These are phyloP conservation scores for Zalaria sp. DNA, from an alignment of 2,329 filamentous ascomycete species.

Conservation along the genomic window DNA sequence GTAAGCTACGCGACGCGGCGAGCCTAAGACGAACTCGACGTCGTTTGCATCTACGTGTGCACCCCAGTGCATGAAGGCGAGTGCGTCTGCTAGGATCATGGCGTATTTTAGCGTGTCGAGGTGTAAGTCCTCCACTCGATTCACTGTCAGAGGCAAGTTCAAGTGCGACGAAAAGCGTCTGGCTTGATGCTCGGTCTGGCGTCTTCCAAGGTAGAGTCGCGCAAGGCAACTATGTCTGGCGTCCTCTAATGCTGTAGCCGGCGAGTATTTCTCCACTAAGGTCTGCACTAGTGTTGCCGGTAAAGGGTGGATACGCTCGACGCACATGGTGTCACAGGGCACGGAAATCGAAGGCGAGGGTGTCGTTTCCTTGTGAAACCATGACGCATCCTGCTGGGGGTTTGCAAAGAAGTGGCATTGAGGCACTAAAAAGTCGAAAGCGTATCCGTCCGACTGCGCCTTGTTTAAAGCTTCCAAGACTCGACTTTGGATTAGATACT, in stretches of 20 bases:
- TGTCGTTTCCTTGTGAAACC: neutral
- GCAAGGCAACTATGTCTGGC: constrained; percentile 26
- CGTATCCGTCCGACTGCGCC: neutral
- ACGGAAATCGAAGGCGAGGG: neutral
- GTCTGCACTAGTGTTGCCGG: constrained; percentile 1
- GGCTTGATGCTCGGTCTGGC: constrained; percentile 5
- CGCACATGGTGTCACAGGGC: constrained; percentile 1
- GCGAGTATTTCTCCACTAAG: constrained; percentile 6
- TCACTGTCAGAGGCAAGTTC: constrained; percentile 35
- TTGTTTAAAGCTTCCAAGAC: neutral
- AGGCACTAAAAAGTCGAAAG: neutral
- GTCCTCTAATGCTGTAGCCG: neutral
- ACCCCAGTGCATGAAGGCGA: constrained; percentile 38
- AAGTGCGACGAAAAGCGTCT: constrained; percentile 26
- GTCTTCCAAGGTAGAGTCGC: constrained; percentile 34
- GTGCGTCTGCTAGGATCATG: constrained; percentile 31
- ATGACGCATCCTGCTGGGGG: neutral
- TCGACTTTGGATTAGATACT: neutral
- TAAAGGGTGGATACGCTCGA: constrained; percentile 3
- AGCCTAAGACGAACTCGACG: constrained; percentile 40
- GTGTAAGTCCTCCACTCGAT: constrained; percentile 34
- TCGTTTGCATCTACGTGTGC: constrained; percentile 36
- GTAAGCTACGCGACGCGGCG: neutral
- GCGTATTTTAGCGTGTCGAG: constrained; percentile 25
- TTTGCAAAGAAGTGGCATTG: neutral